Conservation (phyloP, 2,329 filamentous ascomycete genomes). For the Fonsecaea monophora region DNA sequence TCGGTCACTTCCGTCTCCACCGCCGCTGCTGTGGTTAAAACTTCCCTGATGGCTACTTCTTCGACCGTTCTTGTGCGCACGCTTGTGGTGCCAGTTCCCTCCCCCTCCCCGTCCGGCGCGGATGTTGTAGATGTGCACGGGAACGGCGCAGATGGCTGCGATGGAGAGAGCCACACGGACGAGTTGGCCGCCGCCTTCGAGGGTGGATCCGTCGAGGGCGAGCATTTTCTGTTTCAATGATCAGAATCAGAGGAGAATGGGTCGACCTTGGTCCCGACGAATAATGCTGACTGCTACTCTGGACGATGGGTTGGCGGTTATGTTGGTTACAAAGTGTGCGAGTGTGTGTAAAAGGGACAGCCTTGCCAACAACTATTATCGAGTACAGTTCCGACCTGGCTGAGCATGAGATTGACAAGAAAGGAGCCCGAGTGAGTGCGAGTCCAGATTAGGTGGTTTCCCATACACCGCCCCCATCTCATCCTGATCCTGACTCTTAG, state of each 20-base stretch:
- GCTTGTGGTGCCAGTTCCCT: slow-evolving; percentile 3
- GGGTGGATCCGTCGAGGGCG: slow-evolving; percentile 61
- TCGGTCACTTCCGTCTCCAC: slow-evolving; percentile 9
- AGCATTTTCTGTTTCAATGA: slow-evolving; percentile 36
- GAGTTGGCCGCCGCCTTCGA: slow-evolving; percentile 69
- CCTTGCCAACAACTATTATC: no score
- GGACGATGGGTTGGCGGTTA: neutral
- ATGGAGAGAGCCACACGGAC: slow-evolving; percentile 63
- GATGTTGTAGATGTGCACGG: slow-evolving; percentile 61
- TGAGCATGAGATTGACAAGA: neutral
- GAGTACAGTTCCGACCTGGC: no score
- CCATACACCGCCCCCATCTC: neutral
- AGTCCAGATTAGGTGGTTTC: no score
- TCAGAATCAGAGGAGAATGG: neutral
- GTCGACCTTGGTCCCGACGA: neutral
- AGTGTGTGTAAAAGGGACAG: neutral
- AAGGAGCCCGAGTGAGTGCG: neutral
- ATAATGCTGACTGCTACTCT: neutral
- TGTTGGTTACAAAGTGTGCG: neutral
- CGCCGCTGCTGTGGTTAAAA: no score
- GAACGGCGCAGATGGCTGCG: slow-evolving; percentile 59
- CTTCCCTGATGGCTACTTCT: no score
- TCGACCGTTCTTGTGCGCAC: neutral
- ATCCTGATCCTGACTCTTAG: no score
- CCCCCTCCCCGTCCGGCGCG: slow-evolving; percentile 55